Base-by-base conservation (phyloP, 257 asterid genomes). In the Solanum stenotomum region DNA sequence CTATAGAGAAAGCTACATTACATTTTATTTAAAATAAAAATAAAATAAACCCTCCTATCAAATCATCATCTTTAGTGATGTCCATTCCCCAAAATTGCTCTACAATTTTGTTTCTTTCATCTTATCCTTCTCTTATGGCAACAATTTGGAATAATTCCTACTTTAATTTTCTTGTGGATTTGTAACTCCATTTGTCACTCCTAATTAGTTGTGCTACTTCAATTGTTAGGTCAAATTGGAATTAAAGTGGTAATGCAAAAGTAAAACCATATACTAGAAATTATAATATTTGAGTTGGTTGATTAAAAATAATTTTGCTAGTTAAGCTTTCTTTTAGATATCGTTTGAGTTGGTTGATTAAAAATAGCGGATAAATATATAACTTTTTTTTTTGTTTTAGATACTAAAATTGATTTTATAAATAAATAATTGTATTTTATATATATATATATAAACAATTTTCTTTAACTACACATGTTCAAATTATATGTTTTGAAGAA, bases 41-140 rank as follows among this genome's bases (percentile, higher is more conserved):
- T 5, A 3, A 59, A 22, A 12, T 12, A 52, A 38, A 40, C 33
- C 65, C 77, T 12, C 38, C 38, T 25, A n/a, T 25, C 56, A 16
- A 25, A 74, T 74, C 40, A 25, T 84, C 76, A 40, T 78, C 85
- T 87, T 23, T 88, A 89, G 89, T 83, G 87, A 84, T 87, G 91
- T 89, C 92, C 44, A 89, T 87, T 87, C 91, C 65, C 87, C 87
- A 81, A 33, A 38, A 75, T 84, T 86, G 82, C 82, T 79, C 87
- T 25, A 70, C 49, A 85, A n/a, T 38, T 87, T 84, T 59, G 89
- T 79, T 84, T 74, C 22, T 15, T 82, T 88, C 52, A 63, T 90
- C 89, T 88, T 90, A 85, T 81, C 86, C 81, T 1, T 42, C 82
- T 18, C 29, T 44, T 9, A 27, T 65, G 42, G 71, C 10, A 4